These are phyloP conservation scores for Pezicula rhizophila DNA, from an alignment of 2,329 filamentous ascomycete species.

Conservation along the genomic window DNA sequence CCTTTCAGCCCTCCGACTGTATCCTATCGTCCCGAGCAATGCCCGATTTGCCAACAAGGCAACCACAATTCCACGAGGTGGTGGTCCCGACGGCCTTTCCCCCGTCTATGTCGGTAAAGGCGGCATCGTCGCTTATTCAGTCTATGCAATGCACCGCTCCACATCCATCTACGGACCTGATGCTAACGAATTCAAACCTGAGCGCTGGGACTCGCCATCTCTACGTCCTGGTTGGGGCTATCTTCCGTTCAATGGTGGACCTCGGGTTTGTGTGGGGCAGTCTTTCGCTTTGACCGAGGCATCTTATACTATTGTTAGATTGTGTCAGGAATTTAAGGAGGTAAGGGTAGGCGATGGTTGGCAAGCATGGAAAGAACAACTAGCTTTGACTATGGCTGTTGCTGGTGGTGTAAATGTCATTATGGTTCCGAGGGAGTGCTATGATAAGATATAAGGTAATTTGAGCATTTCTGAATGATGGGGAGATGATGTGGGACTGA, in stretches of 20 bases:
- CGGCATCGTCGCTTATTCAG: conserved; percentile 16
- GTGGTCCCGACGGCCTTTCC: conserved; percentile 23
- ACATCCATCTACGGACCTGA: conserved; percentile 28
- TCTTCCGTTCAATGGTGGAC: conserved; percentile 31
- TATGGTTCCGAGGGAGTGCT: conserved; percentile 1
- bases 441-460: no score
- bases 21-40: conserved; percentile 50
- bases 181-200: conserved; percentile 29
- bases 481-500: no score
- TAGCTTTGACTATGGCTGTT: conserved; percentile 15
- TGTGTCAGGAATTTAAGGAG: conserved; percentile 27
- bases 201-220: conserved; percentile 25
- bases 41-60: conserved; percentile 41
- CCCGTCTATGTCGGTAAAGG: conserved; percentile 25
- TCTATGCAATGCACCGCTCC: conserved; percentile 25
- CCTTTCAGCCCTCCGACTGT: conserved; percentile 39
- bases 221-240: conserved; percentile 37
- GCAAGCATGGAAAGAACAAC: conserved; percentile 12
- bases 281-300: conserved; percentile 31
- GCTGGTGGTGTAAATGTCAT: conserved; percentile 15
- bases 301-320: conserved; percentile 27
- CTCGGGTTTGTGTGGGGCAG: conserved; percentile 31
- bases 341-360: conserved; percentile 23
- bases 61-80: conserved; percentile 27
- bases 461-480: no score